phyloP scores from a whole-genome alignment of 2,329 filamentous ascomycete genomes.

The Aspergillus sp. region DNA sequence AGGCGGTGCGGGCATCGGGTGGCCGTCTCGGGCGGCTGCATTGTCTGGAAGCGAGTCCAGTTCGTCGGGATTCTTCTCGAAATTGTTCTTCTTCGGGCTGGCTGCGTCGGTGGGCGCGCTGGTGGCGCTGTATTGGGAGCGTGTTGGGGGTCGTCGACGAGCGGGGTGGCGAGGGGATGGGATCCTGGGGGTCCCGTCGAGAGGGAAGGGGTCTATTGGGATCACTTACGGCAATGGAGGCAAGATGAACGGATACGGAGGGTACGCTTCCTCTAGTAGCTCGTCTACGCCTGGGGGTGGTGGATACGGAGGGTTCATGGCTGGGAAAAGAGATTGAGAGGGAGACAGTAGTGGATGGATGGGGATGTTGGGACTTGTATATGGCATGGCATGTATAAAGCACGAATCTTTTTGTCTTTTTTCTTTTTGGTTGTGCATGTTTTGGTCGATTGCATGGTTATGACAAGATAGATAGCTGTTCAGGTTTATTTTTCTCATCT shows the following conservation, averaged over 20 bases:
- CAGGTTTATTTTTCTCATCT: background rate
- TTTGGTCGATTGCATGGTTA: background rate
- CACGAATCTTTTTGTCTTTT: background rate
- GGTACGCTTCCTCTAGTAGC: slow-evolving; percentile 47
- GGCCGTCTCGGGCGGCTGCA: slow-evolving; percentile 22
- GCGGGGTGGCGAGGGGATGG: slow-evolving; percentile 47
- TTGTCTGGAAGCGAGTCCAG: slow-evolving; percentile 7
- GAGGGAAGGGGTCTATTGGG: slow-evolving; percentile 48
- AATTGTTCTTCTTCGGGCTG: slow-evolving; percentile 35
- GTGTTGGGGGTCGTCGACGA: slow-evolving; percentile 25
- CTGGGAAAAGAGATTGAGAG: slow-evolving; percentile 43
- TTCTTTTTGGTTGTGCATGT: background rate
- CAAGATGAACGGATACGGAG: slow-evolving; percentile 56
- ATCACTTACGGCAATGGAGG: slow-evolving; percentile 56
- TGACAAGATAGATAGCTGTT: background rate
- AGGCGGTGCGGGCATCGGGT: slow-evolving; percentile 38
- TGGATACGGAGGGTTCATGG: slow-evolving; percentile 38
- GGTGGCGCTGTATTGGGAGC: slow-evolving; percentile 39
- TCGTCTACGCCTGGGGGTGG: slow-evolving; percentile 23
- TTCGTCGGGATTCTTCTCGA: slow-evolving; percentile 26
- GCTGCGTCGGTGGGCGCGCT: slow-evolving; percentile 37
- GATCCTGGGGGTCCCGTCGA: slow-evolving; percentile 45
- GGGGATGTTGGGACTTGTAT: slow-evolving; percentile 8
- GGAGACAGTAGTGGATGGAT: background rate
- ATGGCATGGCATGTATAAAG: slow-evolving; percentile 9